These are phyloP conservation scores for Viridothelium virens DNA, from an alignment of 495 filamentous ascomycete genomes.

Conservation along the genomic window DNA sequence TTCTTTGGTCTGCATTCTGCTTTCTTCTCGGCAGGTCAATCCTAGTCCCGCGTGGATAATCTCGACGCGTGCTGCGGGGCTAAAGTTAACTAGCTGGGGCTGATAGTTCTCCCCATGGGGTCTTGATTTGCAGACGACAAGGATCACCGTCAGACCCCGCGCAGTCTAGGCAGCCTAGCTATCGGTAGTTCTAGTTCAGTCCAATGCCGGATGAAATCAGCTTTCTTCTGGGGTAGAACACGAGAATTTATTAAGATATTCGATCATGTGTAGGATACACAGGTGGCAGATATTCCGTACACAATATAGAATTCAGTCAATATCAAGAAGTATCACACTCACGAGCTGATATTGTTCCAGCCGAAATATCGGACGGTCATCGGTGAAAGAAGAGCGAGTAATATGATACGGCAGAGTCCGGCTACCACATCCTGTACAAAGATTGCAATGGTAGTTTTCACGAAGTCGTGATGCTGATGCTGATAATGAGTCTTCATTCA, in stretches of 20 bases:
- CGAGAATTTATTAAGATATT: no score
- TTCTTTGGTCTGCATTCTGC: neutral
- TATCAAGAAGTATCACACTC: no score
- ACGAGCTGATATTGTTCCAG: no score
- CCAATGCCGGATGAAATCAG: neutral
- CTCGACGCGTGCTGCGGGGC: neutral
- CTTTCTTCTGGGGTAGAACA: neutral
- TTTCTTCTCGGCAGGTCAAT: neutral
- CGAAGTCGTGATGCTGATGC: no score
- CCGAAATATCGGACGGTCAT: no score
- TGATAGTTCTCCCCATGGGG: neutral
- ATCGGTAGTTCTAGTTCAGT: neutral
- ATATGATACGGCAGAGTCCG: no score
- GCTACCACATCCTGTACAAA: no score
- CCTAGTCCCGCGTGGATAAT: neutral
- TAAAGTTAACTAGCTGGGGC: neutral
- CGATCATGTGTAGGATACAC: neutral
- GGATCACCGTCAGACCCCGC: neutral
- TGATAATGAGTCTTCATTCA: neutral
- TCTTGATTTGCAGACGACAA: neutral
- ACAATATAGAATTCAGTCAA: neutral
- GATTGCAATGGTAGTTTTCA: no score
- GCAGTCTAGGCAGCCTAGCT: neutral
- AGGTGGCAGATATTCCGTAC: neutral
- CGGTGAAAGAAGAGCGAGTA: no score